Evolutionary conservation across 176 grass and related monocot species (phyloP).

Genomic region (Avena eriantha): DNA sequence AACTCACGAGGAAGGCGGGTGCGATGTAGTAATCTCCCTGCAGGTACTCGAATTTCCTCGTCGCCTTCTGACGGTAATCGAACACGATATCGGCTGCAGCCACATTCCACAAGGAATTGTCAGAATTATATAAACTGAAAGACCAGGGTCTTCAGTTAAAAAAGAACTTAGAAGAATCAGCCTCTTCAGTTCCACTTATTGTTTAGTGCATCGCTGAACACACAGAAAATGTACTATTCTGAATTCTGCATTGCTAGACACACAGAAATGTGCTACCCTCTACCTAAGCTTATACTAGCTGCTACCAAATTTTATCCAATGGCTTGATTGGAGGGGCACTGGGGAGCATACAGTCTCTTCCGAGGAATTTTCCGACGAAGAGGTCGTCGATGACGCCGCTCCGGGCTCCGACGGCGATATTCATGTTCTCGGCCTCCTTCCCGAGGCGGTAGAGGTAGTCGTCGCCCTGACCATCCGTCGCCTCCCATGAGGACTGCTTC

Average conservation of each 20-base stretch:
- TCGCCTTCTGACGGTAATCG: conserved; percentile 92
- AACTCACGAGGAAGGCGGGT: conserved; percentile 84
- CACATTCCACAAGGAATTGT: conserved; percentile 34
- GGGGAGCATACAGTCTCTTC: conserved; percentile 64
- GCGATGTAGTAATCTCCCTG: conserved; percentile 95
- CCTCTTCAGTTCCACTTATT: neutral
- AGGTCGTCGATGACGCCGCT: conserved; percentile 77
- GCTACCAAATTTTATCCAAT: neutral
- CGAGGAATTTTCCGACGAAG: conserved; percentile 88
- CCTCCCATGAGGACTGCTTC: conserved; percentile 84
- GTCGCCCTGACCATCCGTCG: conserved; percentile 61
- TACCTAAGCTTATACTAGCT: neutral
- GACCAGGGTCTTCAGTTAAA: neutral
- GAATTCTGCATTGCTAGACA: neutral
- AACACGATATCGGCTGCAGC: conserved; percentile 90
- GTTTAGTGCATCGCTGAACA: neutral
- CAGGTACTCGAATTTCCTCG: conserved; percentile 86
- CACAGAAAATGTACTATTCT: conserved; percentile 2
- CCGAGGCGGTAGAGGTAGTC: conserved; percentile 93
- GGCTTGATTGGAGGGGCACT: neutral
- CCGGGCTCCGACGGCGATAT: conserved; percentile 78
- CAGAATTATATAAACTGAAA: neutral
- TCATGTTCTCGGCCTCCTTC: conserved; percentile 91
- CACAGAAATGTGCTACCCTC: conserved; percentile 1
- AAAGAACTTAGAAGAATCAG: neutral